A percentile compares a stretch with the other conserved stretches of the same genome.
Evolutionary conservation across 495 filamentous ascomycete species (phyloP).

Genomic region (Gamarada debralockiae): DNA sequence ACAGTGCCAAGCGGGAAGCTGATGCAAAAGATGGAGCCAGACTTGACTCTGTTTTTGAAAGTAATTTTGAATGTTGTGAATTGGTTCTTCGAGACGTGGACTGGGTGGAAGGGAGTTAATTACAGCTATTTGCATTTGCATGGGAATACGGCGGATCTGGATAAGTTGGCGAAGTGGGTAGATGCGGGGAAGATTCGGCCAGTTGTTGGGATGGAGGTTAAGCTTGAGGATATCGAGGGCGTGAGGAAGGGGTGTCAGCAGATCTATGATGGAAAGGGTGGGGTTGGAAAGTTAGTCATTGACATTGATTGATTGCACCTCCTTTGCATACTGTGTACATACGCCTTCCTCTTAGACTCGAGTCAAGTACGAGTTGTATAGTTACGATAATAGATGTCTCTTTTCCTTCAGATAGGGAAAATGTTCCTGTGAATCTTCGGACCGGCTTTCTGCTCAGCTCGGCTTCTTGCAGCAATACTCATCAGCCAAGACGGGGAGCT

Average conservation of each 20-base stretch:
- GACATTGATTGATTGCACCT: constrained; percentile 25
- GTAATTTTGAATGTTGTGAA: constrained; percentile 33
- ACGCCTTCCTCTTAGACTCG: not conserved
- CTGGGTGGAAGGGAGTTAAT: constrained; percentile 28
- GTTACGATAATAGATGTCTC: not conserved
- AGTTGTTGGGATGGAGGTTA: constrained; percentile 37
- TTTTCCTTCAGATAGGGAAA: no score
- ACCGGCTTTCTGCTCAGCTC: no score
- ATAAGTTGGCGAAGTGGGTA: constrained; percentile 36
- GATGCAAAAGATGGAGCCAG: constrained; percentile 9
- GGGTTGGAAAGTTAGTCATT: constrained; percentile 52
- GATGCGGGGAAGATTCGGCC: constrained; percentile 42
- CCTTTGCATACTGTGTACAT: not conserved
- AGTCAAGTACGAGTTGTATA: not conserved
- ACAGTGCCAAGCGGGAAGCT: constrained; percentile 35
- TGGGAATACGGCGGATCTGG: constrained; percentile 35
- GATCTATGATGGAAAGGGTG: constrained; percentile 48
- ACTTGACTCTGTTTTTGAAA: constrained; percentile 30
- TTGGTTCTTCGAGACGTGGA: constrained; percentile 26
- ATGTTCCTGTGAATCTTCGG: no score
- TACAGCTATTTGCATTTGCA: constrained; percentile 40
- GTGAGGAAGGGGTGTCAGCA: constrained; percentile 41
- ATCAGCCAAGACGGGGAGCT: no score
- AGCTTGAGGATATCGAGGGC: constrained; percentile 40
- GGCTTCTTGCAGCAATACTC: no score